Percentiles rank a stretch among this genome's conserved stretches.
Conservation (phyloP, 805 yeast genomes). For the Scheffersomyces spartinae region DNA sequence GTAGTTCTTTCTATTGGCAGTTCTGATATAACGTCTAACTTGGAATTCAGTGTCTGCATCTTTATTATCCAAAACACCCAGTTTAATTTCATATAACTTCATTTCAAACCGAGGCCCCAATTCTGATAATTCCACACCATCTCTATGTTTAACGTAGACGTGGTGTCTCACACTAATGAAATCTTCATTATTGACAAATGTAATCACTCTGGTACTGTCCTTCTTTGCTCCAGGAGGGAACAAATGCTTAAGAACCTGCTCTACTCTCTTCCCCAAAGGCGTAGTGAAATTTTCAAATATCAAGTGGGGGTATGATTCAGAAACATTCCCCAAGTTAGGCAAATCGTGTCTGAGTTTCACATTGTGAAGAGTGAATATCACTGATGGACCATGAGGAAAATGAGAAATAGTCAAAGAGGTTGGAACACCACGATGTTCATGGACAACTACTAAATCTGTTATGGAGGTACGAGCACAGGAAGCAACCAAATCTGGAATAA, state of each 20-base stretch:
- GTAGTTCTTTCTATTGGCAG: constrained; percentile 92
- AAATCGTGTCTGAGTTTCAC: constrained; percentile 92
- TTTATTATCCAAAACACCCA: constrained; percentile 88
- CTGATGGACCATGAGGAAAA: constrained; percentile 97
- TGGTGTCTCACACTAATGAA: constrained; percentile 93
- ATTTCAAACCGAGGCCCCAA: constrained; percentile 98
- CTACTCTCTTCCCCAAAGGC: constrained; percentile 73
- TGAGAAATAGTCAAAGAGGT: constrained; percentile 87
- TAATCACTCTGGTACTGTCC: constrained; percentile 82
- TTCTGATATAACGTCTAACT: constrained; percentile 82
- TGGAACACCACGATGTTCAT: constrained; percentile 98
- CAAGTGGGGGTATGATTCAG: constrained; percentile 89
- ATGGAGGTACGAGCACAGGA: constrained; percentile 76
- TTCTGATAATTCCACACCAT: constrained; percentile 84
- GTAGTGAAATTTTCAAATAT: constrained; percentile 84
- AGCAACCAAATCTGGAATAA: constrained; percentile 72
- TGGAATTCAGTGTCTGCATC: constrained; percentile 99
- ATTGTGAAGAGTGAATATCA: constrained; percentile 86
- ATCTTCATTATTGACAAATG: constrained; percentile 85
- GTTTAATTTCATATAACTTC: constrained; percentile 77
- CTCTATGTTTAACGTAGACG: constrained; percentile 80
- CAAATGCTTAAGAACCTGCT: constrained; percentile 67
- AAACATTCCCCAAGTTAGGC: constrained; percentile 70
- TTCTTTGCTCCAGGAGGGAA: constrained; percentile 96
- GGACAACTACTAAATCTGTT: constrained; percentile 75